These are phyloP conservation scores for Jatropha podagrica DNA, from an alignment of 441 rosid genomes.

Conservation along the genomic window DNA sequence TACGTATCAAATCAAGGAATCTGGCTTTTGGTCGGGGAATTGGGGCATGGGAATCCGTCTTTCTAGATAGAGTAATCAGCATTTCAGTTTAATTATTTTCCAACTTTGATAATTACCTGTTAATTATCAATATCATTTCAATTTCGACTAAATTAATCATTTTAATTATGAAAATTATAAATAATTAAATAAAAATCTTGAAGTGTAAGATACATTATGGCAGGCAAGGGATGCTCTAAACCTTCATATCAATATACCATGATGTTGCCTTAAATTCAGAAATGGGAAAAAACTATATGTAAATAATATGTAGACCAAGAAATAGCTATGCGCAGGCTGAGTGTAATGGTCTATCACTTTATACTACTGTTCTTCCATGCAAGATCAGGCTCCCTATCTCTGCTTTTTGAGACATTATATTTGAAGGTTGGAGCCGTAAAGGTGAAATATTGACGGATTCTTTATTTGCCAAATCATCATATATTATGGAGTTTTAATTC, in stretches of 20 bases:
- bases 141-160: too few species aligned
- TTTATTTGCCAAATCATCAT: not conserved
- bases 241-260: not conserved
- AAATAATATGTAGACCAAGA: not conserved
- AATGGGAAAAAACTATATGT: not conserved
- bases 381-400: not conserved
- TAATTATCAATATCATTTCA: too few species aligned
- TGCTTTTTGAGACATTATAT: not conserved
- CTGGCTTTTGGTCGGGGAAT: not conserved
- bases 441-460: not conserved
- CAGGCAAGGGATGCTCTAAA: not conserved
- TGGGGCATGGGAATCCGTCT: not conserved
- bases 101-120: not conserved
- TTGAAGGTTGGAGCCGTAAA: not conserved
- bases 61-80: not conserved
- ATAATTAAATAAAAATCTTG: too few species aligned
- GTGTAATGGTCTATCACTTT: not conserved
- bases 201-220: too few species aligned
- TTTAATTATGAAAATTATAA: too few species aligned
- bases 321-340: too few species aligned
- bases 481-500: too few species aligned
- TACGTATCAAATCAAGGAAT: not conserved
- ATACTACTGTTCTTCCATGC: not conserved
- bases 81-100: not conserved
- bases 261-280: constrained; percentile 20